Percentiles rank a stretch among this genome's conserved stretches.
Evolutionary conservation across 306 rosid species (phyloP).

Genomic region (Argentina anserina): DNA sequence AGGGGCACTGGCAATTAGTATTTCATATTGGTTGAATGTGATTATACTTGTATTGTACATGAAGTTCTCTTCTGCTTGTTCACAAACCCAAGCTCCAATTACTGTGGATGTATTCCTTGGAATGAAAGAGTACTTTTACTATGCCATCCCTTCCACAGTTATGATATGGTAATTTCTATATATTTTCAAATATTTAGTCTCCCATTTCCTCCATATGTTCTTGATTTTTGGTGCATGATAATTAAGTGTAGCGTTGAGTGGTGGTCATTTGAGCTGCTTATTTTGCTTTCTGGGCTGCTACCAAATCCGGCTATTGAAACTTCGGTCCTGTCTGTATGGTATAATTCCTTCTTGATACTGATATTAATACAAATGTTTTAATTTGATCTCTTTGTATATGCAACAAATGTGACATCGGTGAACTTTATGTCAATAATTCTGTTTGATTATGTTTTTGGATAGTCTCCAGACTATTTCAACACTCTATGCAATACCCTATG

Average conservation of each 20-base stretch:
- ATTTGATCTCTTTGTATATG: not conserved
- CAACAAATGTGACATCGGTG: not conserved
- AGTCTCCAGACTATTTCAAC: constrained; percentile 15
- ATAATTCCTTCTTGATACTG: not conserved
- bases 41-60: constrained; percentile 50
- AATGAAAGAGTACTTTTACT: constrained; percentile 52
- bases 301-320: constrained; percentile 84
- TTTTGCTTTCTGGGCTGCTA: constrained; percentile 59
- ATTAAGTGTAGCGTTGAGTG: constrained; percentile 43
- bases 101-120: constrained; percentile 50
- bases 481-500: constrained; percentile 23
- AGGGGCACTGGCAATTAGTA: constrained; percentile 64
- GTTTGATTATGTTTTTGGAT: not conserved
- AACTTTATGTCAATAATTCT: not conserved
- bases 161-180: constrained; percentile 52
- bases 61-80: constrained; percentile 41
- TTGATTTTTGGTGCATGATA: not conserved
- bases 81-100: constrained; percentile 40
- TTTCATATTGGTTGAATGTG: constrained; percentile 68
- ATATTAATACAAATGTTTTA: not conserved
- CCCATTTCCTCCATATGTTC: not conserved
- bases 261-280: constrained; percentile 70
- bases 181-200: not conserved
- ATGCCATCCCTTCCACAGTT: constrained; percentile 65
- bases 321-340: constrained; percentile 78